phyloP scores from a whole-genome alignment of 169 alveolate genomes.

The Cyclospora cayetanensis region DNA sequence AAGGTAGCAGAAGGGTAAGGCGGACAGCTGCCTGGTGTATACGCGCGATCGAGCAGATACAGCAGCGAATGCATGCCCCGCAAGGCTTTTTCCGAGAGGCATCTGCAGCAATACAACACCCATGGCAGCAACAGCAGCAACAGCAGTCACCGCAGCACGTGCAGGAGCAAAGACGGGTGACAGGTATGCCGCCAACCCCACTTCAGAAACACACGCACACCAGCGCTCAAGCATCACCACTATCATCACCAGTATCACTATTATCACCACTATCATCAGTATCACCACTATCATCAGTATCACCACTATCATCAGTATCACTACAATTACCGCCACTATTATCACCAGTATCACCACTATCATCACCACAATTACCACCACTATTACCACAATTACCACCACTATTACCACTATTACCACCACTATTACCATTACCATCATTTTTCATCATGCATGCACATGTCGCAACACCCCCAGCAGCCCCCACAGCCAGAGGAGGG shows the following conservation, averaged over 20 bases:
- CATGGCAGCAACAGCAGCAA: neutral
- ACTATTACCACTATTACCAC: too few relatives aligned
- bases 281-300: neutral
- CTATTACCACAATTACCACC: too few relatives aligned
- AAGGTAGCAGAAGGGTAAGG: conserved; percentile 31
- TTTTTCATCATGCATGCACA: too few relatives aligned
- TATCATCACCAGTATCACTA: neutral
- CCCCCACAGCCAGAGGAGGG: too few relatives aligned
- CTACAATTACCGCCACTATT: too few relatives aligned
- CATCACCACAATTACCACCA: too few relatives aligned
- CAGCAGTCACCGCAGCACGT: neutral
- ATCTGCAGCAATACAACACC: conserved; percentile 11
- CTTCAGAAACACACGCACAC: too few relatives aligned
- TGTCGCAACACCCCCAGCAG: too few relatives aligned
- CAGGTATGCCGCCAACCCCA: too few relatives aligned
- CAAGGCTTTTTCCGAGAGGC: conserved; percentile 13
- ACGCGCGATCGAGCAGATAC: conserved; percentile 4
- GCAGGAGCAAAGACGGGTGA: neutral
- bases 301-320: neutral
- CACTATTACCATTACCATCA: too few relatives aligned
- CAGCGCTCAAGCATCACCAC: too few relatives aligned
- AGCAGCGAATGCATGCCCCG: conserved; percentile 6
- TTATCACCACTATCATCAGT: neutral
- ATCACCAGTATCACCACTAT: too few relatives aligned
- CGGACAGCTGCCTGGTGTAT: conserved; percentile 35